Evolutionary conservation across 768 basidiomycete genomes (phyloP), one percentile per base, ranked within the genome.

Genomic region (Tubosaeta sp.): DNA sequence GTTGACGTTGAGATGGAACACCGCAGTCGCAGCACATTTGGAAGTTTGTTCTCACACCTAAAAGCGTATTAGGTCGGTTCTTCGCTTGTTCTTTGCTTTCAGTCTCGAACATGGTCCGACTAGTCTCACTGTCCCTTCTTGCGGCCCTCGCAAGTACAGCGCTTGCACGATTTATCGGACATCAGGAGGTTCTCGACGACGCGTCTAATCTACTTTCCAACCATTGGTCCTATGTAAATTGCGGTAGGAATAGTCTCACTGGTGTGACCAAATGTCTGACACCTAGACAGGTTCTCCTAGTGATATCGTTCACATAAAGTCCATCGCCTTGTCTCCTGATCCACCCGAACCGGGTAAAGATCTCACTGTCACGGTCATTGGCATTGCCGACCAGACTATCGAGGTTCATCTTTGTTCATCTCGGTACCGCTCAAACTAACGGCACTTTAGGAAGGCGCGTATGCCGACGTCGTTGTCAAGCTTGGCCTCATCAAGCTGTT

Each of bases 401-500:
- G 77, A 88, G 74, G 95, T 95, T 54, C 27, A 73, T 48, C 19
- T 16, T 4, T 48, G 13, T 51, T 35, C 47, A 34, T 12, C 43
- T 48, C 31, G 33, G 11, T 41, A 22, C 32, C 17, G 22, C 37
- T 39, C 52, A 26, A 53, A 29, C 49, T 61, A 17, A 71, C 34
- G 26, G 12, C 3, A n/a, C 48, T 25, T 12, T 57, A 97, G 95
- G 86, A 94, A 5, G 97, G 97, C 6, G 89, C 95, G 35, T 89
- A 82, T 61, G 95, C 88, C 8, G 84, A 95, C 59, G 93, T 99
- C 5, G 71, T 72, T 1, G 95, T 99, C 51, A 98, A 97, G 69
- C 76, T 98, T n/a, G 97, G 97, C 25, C 72, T 91, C 27, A 81
- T 99, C 65, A 97, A 91, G 74, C 67, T 98, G n/a, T 72, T 98